These are phyloP conservation scores for Trichoderma sp. DNA, from an alignment of 2,329 filamentous ascomycete genomes.

Conservation along the genomic window DNA sequence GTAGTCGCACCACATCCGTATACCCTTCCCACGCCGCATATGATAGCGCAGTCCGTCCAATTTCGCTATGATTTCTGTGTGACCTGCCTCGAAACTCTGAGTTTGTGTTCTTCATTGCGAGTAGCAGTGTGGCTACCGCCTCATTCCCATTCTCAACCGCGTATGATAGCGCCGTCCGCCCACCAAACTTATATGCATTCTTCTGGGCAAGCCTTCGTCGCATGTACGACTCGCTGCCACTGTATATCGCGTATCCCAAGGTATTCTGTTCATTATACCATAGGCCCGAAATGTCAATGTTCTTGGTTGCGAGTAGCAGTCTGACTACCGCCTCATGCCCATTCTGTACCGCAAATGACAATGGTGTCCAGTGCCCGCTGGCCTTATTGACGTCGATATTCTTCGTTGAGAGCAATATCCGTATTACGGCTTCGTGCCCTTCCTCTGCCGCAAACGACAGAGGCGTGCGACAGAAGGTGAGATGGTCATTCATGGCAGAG, in stretches of 20 bases:
- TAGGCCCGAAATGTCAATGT: too few relatives aligned
- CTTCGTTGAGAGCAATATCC: background rate
- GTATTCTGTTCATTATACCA: background rate
- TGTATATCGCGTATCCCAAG: too few relatives aligned
- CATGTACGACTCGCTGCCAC: too few relatives aligned
- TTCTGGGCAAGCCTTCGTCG: too few relatives aligned
- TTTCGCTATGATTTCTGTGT: too few relatives aligned
- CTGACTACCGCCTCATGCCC: background rate
- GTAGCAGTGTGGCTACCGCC: background rate
- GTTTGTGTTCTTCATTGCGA: too few relatives aligned
- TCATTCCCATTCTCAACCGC: background rate
- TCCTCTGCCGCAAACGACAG: background rate
- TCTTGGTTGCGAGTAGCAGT: background rate
- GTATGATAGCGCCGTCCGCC: background rate
- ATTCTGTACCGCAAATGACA: background rate
- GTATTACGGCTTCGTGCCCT: background rate
- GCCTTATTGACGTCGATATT: background rate
- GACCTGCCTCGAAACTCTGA: too few relatives aligned
- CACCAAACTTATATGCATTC: background rate
- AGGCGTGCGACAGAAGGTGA: background rate
- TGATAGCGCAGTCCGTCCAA: background rate
- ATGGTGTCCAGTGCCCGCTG: background rate
- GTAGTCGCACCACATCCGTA: background rate
- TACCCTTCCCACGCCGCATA: background rate
- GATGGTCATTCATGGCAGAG: background rate